Conservation (phyloP, 169 alveolate genomes). For the Plasmodium inui region DNA sequence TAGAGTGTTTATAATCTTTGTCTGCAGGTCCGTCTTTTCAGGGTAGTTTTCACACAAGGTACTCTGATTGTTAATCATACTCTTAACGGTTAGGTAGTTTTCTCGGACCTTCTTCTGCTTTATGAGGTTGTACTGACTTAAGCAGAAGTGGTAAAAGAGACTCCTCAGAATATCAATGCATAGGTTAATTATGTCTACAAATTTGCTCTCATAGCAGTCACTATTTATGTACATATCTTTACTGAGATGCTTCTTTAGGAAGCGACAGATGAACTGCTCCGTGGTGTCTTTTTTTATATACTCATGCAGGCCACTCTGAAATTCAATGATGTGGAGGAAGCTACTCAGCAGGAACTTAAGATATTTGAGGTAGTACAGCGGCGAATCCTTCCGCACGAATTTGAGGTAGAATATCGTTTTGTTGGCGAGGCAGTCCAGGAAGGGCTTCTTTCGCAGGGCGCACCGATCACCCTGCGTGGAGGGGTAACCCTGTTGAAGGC, state of each 20-base stretch:
- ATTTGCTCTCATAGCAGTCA: slow-evolving; percentile 12
- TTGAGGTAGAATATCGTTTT: slow-evolving; percentile 40
- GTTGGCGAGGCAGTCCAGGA: slow-evolving; percentile 9
- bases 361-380: slow-evolving; percentile 17
- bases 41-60: neutral
- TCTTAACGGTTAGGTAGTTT: slow-evolving; percentile 52
- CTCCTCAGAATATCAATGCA: slow-evolving; percentile 35
- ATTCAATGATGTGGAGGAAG: slow-evolving; percentile 37
- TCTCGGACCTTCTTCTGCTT: slow-evolving; percentile 62
- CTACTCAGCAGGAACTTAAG: slow-evolving; percentile 28
- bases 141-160: slow-evolving; percentile 56
- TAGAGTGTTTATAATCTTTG: slow-evolving; percentile 35
- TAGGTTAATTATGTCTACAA: slow-evolving; percentile 19
- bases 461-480: too few relatives aligned
- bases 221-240: slow-evolving; percentile 1
- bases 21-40: slow-evolving; percentile 7
- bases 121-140: slow-evolving; percentile 44
- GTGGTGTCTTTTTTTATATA: slow-evolving; percentile 42
- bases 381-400: slow-evolving; percentile 8
- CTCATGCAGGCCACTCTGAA: slow-evolving; percentile 46
- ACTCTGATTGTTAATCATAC: slow-evolving; percentile 3
- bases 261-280: slow-evolving; percentile 43
- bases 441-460: neutral
- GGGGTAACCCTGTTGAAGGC: neutral
- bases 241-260: slow-evolving; percentile 34